Evolutionary conservation across 139 green algal species (phyloP), one percentile per base, ranked within the genome.

Genomic region (Desmodesmus armatus): DNA sequence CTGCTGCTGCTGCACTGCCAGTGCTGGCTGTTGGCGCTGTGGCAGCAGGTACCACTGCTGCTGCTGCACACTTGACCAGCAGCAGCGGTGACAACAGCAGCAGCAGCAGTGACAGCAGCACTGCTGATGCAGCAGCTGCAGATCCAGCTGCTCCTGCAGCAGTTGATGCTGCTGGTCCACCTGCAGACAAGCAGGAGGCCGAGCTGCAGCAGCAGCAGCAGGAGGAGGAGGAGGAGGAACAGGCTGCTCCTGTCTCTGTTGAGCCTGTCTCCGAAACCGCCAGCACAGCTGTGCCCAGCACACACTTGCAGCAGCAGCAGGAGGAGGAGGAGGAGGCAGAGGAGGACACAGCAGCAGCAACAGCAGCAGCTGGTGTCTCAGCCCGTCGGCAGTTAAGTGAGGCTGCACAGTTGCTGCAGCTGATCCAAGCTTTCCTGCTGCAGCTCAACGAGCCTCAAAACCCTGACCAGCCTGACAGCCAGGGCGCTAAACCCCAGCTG

Each of bases 301-400:
- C 1, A 35, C 33, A 17, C 33, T 35, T 33, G 66, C 35, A 33
- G 9, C 66, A 17, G 33, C 65, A 73, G 65, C 62, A 71, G 62
- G 5, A 23, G 62, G 15, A 35, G 3, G 31, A 21, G 21, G 67
- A 37, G 31, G 39, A 19, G 17, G 66, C 11, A 51, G 66, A 33
- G 31, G 66, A 47, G 3, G 27, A 33, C 13, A 35, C 69, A 77
- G 69, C 69, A 77, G 69, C 69, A 75, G 67, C 67, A 75, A 37
- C 67, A 67, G 39, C 75, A 82, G 75, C 75, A 82, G 75, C 71
- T 79, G 71, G 27, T 43, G 6, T 31, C 17, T 35, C 67, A 75
- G 75, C 75, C 25, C 25, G 51, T 19, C 76, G 55, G 41, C 53
- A 82, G 76, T 37, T 82, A 0, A 25, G 29, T 2, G 76, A 82